Conservation (phyloP, 768 basidiomycete species). For the Cubamyces sp. region DNA sequence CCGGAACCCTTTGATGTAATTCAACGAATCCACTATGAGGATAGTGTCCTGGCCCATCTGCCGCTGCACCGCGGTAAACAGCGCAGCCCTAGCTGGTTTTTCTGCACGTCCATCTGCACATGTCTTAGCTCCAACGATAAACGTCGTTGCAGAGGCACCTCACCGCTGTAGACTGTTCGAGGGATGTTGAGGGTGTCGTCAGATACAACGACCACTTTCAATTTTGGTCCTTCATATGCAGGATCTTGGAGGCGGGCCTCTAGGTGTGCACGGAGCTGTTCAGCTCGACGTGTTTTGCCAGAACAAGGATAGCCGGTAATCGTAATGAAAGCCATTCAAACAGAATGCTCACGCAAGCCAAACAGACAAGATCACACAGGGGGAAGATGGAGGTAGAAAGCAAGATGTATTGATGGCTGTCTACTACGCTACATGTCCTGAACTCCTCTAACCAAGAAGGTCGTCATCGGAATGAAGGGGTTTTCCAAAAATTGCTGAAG, state of each 20-base stretch:
- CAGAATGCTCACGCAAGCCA: constrained; percentile 38
- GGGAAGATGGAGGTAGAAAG: constrained; percentile 6
- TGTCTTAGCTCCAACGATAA: background rate
- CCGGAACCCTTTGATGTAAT: constrained; percentile 98
- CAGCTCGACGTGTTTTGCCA: constrained; percentile 80
- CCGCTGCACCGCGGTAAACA: constrained; percentile 84
- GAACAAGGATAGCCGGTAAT: constrained; percentile 86
- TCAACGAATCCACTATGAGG: constrained; percentile 87
- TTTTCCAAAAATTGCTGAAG: constrained; percentile 90
- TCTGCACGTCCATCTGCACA: constrained; percentile 73
- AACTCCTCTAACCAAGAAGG: constrained; percentile 24
- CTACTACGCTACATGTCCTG: constrained; percentile 1
- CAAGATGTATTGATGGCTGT: constrained; percentile 13
- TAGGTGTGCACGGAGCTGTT: constrained; percentile 64
- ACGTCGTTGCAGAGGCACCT: constrained; percentile 19
- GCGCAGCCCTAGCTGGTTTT: constrained; percentile 83
- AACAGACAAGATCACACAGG: background rate
- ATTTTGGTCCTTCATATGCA: constrained; percentile 54
- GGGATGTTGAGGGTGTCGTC: constrained; percentile 72
- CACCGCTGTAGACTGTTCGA: constrained; percentile 77
- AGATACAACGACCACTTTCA: constrained; percentile 59
- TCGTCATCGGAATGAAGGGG: constrained; percentile 24
- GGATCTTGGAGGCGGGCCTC: constrained; percentile 52
- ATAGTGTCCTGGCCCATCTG: constrained; percentile 72
- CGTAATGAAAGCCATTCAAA: constrained; percentile 82